A percentile compares a stretch with the other conserved stretches of the same genome.
Conservation (phyloP, 371 early-diverging fungal genomes). For the Mortierella sp. region DNA sequence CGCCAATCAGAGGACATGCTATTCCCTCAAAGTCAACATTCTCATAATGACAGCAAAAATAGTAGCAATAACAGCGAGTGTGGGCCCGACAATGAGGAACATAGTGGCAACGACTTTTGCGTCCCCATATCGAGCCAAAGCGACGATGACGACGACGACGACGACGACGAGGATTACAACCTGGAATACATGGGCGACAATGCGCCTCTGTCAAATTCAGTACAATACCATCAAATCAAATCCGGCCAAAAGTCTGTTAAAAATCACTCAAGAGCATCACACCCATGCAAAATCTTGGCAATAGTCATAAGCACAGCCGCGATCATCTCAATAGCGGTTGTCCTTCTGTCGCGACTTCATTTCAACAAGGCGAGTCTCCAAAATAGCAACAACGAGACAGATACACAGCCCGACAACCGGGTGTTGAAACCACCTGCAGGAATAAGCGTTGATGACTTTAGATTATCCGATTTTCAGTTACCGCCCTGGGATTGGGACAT, state of each 20-base stretch:
- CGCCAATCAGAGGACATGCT: too few species aligned
- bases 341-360: conserved; percentile 35
- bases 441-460: conserved; percentile 38
- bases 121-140: neutral
- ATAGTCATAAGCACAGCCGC: conserved; percentile 33
- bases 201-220: conserved; percentile 36
- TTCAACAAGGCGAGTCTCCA: conserved; percentile 18
- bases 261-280: conserved; percentile 12
- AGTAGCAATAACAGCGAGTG: conserved; percentile 1
- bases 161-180: conserved; percentile 24
- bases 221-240: conserved; percentile 10
- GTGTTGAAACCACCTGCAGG: conserved; percentile 39
- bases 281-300: conserved; percentile 41
- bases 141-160: neutral
- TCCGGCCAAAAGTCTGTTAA: neutral
- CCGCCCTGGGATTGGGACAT: conserved; percentile 54
- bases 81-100: conserved; percentile 1
- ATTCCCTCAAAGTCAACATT: conserved; percentile 10
- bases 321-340: conserved; percentile 35
- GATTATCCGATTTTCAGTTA: conserved; percentile 23
- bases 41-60: neutral
- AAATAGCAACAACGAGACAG: conserved; percentile 9
- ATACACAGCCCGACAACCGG: conserved; percentile 14
- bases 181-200: conserved; percentile 24
- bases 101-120: neutral